A percentile compares a stretch with the other conserved stretches of the same genome.
phyloP scores from a whole-genome alignment of 805 yeast species.

The Candida khao-thaluensis region DNA sequence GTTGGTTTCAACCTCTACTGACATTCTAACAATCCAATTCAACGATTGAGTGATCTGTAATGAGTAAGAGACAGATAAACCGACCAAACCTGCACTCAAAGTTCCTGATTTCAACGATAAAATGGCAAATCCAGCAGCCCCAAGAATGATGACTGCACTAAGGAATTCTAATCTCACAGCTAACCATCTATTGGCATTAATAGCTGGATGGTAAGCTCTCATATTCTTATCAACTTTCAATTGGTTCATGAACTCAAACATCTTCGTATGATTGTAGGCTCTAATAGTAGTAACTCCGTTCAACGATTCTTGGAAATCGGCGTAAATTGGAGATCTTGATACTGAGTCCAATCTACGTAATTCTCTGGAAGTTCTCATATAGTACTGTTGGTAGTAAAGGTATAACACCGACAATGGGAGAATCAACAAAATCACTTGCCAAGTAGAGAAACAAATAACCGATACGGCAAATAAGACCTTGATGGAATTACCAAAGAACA shows the following conservation, averaged over 20 bases:
- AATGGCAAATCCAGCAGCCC: conserved; percentile 82
- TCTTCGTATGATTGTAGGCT: conserved; percentile 64
- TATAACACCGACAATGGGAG: conserved; percentile 68
- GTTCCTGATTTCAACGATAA: conserved; percentile 63
- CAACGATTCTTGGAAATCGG: conserved; percentile 81
- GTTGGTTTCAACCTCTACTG: conserved; percentile 96
- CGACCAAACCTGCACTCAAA: conserved; percentile 87
- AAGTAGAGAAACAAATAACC: conserved; percentile 84
- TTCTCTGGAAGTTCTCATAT: conserved; percentile 75
- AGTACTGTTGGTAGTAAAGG: conserved; percentile 72
- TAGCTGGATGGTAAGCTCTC: conserved; percentile 89
- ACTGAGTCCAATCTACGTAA: conserved; percentile 79
- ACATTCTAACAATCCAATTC: conserved; percentile 98
- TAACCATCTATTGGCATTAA: conserved; percentile 95
- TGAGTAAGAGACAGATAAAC: conserved; percentile 91
- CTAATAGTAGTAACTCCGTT: conserved; percentile 74
- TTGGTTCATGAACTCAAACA: conserved; percentile 66
- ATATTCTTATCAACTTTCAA: conserved; percentile 79
- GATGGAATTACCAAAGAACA: conserved; percentile 60
- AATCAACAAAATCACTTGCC: conserved; percentile 75
- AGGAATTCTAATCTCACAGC: conserved; percentile 91
- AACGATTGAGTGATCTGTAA: conserved; percentile 88
- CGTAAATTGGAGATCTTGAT: conserved; percentile 76
- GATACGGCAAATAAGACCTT: conserved; percentile 72
- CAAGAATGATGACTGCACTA: conserved; percentile 84